These are phyloP conservation scores for Eimeria acervulina DNA, from an alignment of 169 alveolate genomes.

Conservation along the genomic window DNA sequence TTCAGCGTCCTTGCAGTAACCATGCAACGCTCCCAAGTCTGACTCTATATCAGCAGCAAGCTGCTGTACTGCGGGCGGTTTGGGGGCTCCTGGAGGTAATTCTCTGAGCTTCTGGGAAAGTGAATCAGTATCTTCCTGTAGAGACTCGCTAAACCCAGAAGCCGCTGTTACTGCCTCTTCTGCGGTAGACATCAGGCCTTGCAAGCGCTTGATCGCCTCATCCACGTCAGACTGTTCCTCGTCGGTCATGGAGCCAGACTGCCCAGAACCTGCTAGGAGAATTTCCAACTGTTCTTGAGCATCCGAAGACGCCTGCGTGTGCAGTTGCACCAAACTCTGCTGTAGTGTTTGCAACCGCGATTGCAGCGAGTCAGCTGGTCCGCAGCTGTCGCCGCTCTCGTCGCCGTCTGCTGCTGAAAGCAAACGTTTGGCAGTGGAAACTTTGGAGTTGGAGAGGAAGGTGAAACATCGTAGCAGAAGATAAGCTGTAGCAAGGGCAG, in stretches of 20 bases:
- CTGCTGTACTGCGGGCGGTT: not conserved
- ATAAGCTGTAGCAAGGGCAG: not conserved
- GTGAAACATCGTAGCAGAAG: not conserved
- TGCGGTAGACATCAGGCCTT: not conserved
- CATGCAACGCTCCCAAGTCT: not conserved
- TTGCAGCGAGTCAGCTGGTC: not conserved
- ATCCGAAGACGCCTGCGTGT: not conserved
- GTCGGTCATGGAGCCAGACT: not conserved
- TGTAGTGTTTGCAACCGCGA: not conserved
- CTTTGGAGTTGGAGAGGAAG: not conserved
- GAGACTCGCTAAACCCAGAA: not conserved
- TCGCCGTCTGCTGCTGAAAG: not conserved
- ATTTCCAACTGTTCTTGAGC: not conserved
- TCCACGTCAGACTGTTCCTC: not conserved
- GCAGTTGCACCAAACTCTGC: not conserved
- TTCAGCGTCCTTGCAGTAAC: not conserved
- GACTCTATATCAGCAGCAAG: not conserved
- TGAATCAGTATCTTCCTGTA: not conserved
- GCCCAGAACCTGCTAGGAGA: not conserved
- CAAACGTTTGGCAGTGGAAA: not conserved
- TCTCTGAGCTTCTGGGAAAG: not conserved
- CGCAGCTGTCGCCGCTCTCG: not conserved
- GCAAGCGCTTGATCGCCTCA: not conserved
- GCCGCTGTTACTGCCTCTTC: not conserved
- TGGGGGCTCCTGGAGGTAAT: not conserved